Base-by-base conservation (phyloP, 768 basidiomycete species). In the Pleurotus platypus region DNA sequence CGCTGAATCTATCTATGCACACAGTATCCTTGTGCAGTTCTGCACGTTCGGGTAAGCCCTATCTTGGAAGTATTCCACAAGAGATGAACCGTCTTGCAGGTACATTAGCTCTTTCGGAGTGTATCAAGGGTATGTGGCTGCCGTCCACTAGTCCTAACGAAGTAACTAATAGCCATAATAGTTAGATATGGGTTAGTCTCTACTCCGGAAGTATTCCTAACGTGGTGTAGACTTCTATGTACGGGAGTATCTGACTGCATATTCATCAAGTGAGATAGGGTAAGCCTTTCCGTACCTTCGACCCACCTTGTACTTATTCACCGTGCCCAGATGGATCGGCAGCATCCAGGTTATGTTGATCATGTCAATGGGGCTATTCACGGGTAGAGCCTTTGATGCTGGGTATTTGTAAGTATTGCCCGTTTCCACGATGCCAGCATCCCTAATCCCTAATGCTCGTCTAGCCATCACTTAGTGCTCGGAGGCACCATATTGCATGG, bases 301-400 rank as follows among this genome's bases (percentile, higher is more conserved):
- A 30, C 49, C 16, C 49, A 60, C 40, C 26, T 49, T 13, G 37
- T 50, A 6, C 61, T 59, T 7, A 46, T 53, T 35, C 46, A 16
- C 27, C 39, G 48, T 16, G 22, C 22, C 18, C 42, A 75, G 69
- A 18, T 75, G 68, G 70, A 70, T 84, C 27, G 83, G 82, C 8
- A 79, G 81, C 30, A 67, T 73, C 7, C 80, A 84, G 53, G 66
- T 81, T 8, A 75, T 78, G 54, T 66, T 83, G 15, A 67, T 77
- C 16, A 66, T 82, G 37, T 70, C 75, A 2, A 69, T 70, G 39
- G 80, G 81, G 1, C 64, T 81, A 24, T 51, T 78, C 45, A 70
- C 75, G 3, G 83, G 83, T 11, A 71, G 77, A 47, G 65, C 76
- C 5, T 81, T 80, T 61, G 83, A 84, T 49, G 71, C 71, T 18